Base-by-base conservation (phyloP, 2,329 filamentous ascomycete genomes). In the Pestalotiopsis sp. region DNA sequence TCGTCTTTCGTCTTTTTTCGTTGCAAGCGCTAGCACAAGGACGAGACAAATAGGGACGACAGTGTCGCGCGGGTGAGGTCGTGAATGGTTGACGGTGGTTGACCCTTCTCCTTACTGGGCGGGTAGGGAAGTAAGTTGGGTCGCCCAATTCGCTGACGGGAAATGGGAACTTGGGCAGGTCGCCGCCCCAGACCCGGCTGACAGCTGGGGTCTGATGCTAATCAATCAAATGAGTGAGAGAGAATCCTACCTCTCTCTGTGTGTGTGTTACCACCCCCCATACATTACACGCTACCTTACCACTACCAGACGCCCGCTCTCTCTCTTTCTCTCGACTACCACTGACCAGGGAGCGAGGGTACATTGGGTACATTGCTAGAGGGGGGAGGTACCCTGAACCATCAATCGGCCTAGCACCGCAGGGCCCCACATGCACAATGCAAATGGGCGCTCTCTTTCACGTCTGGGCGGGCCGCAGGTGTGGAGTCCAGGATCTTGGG, bases 91-190 rank as follows among this genome's bases (percentile, higher is more conserved):
- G 59, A 25, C 57, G 13, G 23, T 59, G 23, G 57, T 36, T 71
- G 77, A 73, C 73, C 75, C 72, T 70, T 70, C 74, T 75, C 57
- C 52, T 52, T 68, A 68, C 71, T 74, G 75, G 78, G 78, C 78
- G 77, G 77, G 79, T 79, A 77, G 72, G 74, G 72, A 75, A 73
- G 73, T 73, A 66, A 76, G 72, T 74, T 72, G 71, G 72, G 72
- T 73, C 75, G 75, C 74, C 72, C 77, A 80, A 80, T 80, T 79
- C 78, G 79, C 76, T 75, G 74, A 76, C 75, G 75, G 76, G 72
- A 69, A 72, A 70, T 68, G 63, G 17, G 68, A 70, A 65, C 69
- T 70, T 52, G 45, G 20, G 45, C 45, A 71, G 68, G 70, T 69
- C 60, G 63, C 31, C 31, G 31, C 62, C 57, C 64, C 59, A 56